Evolutionary conservation across 805 yeast genomes (phyloP).

Genomic region (Zygotorulaspora florentina): DNA sequence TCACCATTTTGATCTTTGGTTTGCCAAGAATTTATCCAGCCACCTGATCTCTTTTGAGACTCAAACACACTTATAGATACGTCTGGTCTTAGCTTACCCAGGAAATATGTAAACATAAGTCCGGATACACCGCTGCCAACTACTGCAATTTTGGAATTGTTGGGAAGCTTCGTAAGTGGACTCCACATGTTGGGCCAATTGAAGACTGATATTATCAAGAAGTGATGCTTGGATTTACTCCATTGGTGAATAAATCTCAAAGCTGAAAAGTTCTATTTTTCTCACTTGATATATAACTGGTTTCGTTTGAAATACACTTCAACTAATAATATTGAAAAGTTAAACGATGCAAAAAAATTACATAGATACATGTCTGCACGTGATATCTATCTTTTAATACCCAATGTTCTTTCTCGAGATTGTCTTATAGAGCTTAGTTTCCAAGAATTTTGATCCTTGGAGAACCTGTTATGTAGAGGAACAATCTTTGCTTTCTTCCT

Average conservation of each 20-base stretch:
- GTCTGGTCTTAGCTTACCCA: constrained; percentile 74
- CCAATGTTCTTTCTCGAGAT: constrained; percentile 31
- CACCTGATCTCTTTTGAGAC: constrained; percentile 55
- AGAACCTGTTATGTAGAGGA: constrained; percentile 62
- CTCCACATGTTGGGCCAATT: constrained; percentile 13
- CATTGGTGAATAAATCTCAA: no score
- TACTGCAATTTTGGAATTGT: constrained; percentile 53
- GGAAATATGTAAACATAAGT: constrained; percentile 63
- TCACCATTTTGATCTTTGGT: constrained; percentile 32
- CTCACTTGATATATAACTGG: background rate
- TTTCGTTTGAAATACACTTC: background rate
- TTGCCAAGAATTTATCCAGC: constrained; percentile 63
- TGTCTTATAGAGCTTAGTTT: constrained; percentile 51
- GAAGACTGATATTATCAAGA: background rate
- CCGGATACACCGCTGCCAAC: constrained; percentile 91
- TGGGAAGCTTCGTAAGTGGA: constrained; percentile 22
- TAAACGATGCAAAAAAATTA: constrained; percentile 2
- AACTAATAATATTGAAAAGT: background rate
- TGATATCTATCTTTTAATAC: constrained; percentile 22
- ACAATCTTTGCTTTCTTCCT: constrained; percentile 62
- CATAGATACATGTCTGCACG: background rate
- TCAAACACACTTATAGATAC: constrained; percentile 62
- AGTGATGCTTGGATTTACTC: no score
- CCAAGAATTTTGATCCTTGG: constrained; percentile 69
- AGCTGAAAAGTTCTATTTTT: background rate